phyloP scores from a whole-genome alignment of 495 filamentous ascomycete species.

The Hypoxylon perforatum region DNA sequence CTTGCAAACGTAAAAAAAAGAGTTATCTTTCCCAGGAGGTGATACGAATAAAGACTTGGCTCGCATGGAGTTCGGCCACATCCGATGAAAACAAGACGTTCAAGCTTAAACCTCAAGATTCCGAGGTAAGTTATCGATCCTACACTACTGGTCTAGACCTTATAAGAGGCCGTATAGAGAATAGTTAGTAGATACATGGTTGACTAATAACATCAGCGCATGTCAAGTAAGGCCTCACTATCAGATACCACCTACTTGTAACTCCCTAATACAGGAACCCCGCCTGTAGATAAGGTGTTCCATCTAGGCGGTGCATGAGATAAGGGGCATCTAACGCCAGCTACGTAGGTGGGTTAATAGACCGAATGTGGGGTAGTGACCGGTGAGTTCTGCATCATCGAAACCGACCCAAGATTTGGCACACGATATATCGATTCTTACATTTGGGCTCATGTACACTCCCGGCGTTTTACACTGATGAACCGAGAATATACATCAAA shows the following conservation, averaged over 20 bases:
- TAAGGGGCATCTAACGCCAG: conserved; percentile 5
- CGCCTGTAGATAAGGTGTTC: conserved; percentile 28
- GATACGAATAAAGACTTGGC: neutral
- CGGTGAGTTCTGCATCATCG: neutral
- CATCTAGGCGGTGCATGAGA: conserved; percentile 17
- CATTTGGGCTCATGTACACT: too few relatives aligned
- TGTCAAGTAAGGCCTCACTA: neutral
- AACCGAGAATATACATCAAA: too few relatives aligned
- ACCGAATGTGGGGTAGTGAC: conserved; percentile 22
- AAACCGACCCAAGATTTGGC: conserved; percentile 7
- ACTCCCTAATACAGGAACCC: neutral
- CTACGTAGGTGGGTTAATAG: neutral
- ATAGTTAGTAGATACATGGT: neutral
- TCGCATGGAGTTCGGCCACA: conserved; percentile 6
- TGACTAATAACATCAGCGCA: conserved; percentile 17
- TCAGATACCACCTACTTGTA: conserved; percentile 8
- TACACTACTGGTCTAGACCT: neutral
- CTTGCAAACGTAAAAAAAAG: too few relatives aligned
- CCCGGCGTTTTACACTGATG: too few relatives aligned
- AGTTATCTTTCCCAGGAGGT: too few relatives aligned
- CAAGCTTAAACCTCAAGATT: neutral
- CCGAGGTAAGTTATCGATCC: neutral
- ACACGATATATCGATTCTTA: neutral
- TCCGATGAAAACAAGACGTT: conserved; percentile 16
- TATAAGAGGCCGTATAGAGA: neutral